Conservation (phyloP, 2,329 filamentous ascomycete species). For the Stagonosporopsis tanaceti region DNA sequence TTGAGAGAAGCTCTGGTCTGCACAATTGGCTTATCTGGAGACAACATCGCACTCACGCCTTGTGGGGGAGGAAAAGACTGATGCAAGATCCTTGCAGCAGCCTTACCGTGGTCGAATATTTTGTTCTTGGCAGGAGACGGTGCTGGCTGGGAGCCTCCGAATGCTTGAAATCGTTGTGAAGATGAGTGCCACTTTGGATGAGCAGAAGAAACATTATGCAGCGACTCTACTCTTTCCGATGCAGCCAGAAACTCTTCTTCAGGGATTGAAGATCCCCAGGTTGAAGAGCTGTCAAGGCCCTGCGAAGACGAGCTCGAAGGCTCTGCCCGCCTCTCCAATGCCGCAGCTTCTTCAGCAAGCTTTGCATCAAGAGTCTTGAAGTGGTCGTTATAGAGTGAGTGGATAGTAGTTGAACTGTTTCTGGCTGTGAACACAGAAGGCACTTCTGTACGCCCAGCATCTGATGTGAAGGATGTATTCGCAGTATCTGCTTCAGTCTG, state of each 20-base stretch:
- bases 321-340: slow-evolving; percentile 10
- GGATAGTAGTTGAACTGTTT: slow-evolving; percentile 32
- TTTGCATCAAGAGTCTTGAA: slow-evolving; percentile 14
- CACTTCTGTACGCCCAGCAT: slow-evolving; percentile 14
- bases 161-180: background rate
- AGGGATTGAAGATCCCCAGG: slow-evolving; percentile 37
- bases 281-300: slow-evolving; percentile 30
- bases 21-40: background rate
- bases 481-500: slow-evolving; percentile 26
- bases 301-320: slow-evolving; percentile 20
- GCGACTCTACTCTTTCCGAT: slow-evolving; percentile 24
- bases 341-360: slow-evolving; percentile 12
- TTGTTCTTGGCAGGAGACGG: background rate
- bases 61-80: slow-evolving; percentile 8
- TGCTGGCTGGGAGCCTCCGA: slow-evolving; percentile 1
- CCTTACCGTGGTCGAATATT: background rate
- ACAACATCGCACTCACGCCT: background rate
- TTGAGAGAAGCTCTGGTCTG: background rate
- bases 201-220: background rate
- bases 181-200: no score
- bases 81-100: background rate
- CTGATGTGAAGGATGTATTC: slow-evolving; percentile 39
- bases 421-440: slow-evolving; percentile 6
- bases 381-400: slow-evolving; percentile 30
- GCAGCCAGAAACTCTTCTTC: slow-evolving; percentile 29